phyloP scores from a whole-genome alignment of 345 rosid species.

The Eucalyptus erythrocorys region DNA sequence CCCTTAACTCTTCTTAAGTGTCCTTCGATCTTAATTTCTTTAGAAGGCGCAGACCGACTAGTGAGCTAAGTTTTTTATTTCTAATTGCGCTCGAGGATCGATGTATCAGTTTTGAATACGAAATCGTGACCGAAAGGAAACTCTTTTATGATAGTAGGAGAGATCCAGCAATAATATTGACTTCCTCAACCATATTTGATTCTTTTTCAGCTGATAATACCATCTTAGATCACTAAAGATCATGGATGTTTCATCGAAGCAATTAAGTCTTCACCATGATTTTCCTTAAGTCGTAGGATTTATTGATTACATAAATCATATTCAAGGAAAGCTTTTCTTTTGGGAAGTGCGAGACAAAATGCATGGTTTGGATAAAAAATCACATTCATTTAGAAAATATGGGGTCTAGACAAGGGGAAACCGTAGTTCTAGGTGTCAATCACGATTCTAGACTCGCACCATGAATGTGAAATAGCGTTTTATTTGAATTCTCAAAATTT shows the following conservation, averaged over 20 bases:
- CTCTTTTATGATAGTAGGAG: background rate
- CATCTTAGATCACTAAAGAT: background rate
- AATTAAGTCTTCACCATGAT: background rate
- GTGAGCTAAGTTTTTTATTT: background rate
- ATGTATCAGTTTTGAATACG: background rate
- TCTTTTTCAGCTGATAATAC: background rate
- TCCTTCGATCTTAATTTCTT: background rate
- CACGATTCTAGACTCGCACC: background rate
- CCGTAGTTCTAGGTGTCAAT: background rate
- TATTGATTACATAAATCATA: background rate
- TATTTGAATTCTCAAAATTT: background rate
- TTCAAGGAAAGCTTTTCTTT: background rate
- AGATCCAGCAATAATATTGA: background rate
- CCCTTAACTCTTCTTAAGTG: background rate
- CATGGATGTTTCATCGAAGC: background rate
- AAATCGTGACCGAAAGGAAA: fast-evolving
- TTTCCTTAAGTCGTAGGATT: background rate
- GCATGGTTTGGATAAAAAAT: background rate
- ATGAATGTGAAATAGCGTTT: background rate
- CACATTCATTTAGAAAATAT: background rate
- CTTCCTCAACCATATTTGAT: background rate
- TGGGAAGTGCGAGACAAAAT: background rate
- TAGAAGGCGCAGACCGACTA: fast-evolving
- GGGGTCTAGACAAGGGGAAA: background rate
- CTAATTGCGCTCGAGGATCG: background rate